Percentiles rank a stretch among this genome's conserved stretches.
These are phyloP conservation scores for Boletus insuetus DNA, from an alignment of 768 basidiomycete genomes.

Conservation along the genomic window DNA sequence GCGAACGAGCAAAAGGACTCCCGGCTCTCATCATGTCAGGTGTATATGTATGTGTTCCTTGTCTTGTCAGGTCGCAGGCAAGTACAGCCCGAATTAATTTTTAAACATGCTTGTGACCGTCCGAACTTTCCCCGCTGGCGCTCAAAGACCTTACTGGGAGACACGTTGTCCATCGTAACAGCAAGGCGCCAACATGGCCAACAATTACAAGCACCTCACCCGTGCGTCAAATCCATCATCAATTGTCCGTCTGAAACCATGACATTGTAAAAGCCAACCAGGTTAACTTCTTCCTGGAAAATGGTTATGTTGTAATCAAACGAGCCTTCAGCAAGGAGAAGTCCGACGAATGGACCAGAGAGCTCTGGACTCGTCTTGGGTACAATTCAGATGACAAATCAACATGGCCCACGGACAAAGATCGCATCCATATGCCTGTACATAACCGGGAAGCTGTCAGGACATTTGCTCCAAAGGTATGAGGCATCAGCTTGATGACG, in stretches of 20 bases:
- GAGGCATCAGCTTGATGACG: neutral
- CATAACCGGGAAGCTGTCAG: slow-evolving; percentile 40
- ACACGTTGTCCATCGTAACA: neutral
- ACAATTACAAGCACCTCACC: neutral
- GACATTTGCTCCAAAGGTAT: slow-evolving; percentile 52
- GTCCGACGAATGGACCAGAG: slow-evolving; percentile 44
- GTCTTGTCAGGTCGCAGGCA: neutral
- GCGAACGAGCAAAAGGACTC: too few species aligned
- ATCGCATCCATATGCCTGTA: slow-evolving; percentile 56
- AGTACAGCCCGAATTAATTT: neutral
- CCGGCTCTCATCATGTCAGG: too few species aligned
- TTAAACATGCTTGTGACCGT: neutral
- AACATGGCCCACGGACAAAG: slow-evolving; percentile 46
- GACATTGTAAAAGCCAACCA: slow-evolving; percentile 28
- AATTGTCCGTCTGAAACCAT: neutral
- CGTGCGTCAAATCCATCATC: neutral
- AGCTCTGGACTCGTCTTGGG: slow-evolving; percentile 53
- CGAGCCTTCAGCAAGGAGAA: slow-evolving; percentile 52
- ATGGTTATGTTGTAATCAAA: slow-evolving; percentile 55
- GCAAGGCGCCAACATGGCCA: neutral
- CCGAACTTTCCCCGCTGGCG: neutral
- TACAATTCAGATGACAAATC: slow-evolving; percentile 52
- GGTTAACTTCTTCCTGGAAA: slow-evolving; percentile 53
- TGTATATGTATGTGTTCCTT: neutral
- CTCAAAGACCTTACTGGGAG: neutral